phyloP scores from a whole-genome alignment of 768 basidiomycete species.

The Clavaria fumosa region DNA sequence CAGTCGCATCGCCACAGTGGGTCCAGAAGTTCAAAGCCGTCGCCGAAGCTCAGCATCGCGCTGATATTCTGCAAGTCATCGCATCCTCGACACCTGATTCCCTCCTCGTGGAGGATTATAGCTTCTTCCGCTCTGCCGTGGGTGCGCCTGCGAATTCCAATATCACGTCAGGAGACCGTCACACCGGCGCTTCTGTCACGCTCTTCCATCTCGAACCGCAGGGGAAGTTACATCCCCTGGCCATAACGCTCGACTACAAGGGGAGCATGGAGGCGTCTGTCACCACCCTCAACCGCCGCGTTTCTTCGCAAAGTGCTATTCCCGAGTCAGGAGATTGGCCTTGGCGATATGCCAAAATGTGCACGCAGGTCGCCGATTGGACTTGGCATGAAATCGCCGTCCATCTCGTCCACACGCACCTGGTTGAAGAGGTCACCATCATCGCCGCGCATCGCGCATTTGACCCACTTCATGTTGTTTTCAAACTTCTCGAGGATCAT shows the following conservation, averaged over 20 bases:
- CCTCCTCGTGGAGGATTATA: slow-evolving; percentile 16
- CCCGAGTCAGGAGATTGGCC: slow-evolving; percentile 17
- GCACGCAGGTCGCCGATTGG: slow-evolving; percentile 18
- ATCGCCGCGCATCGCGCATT: slow-evolving; percentile 18
- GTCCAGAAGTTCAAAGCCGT: slow-evolving; percentile 11
- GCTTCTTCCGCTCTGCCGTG: slow-evolving; percentile 13
- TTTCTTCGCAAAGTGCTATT: slow-evolving; percentile 3
- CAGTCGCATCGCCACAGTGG: slow-evolving; percentile 12
- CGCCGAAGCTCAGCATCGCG: slow-evolving; percentile 9
- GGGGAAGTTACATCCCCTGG: slow-evolving; percentile 18
- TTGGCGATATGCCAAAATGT: slow-evolving; percentile 21
- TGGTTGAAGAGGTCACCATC: slow-evolving; percentile 19
- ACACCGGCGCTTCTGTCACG: slow-evolving; percentile 16
- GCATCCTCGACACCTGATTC: slow-evolving; percentile 3
- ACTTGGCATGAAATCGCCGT: slow-evolving; percentile 16
- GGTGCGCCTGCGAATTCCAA: slow-evolving; percentile 10
- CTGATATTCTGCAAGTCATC: slow-evolving; percentile 9
- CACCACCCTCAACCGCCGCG: slow-evolving; percentile 18
- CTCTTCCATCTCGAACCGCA: slow-evolving; percentile 16
- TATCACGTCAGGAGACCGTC: slow-evolving; percentile 9
- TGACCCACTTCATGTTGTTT: slow-evolving; percentile 13
- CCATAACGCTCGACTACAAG: slow-evolving; percentile 18
- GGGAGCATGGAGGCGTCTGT: slow-evolving; percentile 15
- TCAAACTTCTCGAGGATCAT: slow-evolving; percentile 17
- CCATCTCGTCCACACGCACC: slow-evolving; percentile 18